These are phyloP conservation scores for Leishmania amazonensis DNA, from an alignment of 208 protist species.

Conservation along the genomic window DNA sequence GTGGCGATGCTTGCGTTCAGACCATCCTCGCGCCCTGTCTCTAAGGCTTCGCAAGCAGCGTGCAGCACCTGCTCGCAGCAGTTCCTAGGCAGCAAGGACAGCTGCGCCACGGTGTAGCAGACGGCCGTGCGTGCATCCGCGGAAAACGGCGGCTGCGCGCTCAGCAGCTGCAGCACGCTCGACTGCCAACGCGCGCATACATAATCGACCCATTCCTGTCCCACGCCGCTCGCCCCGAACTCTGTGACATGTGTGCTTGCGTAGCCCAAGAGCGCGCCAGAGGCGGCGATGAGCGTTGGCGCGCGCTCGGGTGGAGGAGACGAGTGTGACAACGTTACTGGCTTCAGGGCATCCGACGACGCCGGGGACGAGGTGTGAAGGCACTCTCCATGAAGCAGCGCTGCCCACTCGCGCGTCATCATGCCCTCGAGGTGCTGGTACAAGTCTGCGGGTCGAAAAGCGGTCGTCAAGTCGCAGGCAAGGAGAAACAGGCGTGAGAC, in stretches of 20 bases:
- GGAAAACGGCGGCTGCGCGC: slow-evolving; percentile 45
- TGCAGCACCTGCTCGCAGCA: slow-evolving; percentile 30
- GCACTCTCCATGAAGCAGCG: slow-evolving; percentile 15
- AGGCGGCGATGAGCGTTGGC: slow-evolving; percentile 25
- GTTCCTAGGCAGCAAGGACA: slow-evolving; percentile 29
- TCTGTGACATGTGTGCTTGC: neutral
- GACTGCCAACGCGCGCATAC: slow-evolving; percentile 22
- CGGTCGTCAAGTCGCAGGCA: slow-evolving; percentile 23
- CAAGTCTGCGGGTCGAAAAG: slow-evolving; percentile 12
- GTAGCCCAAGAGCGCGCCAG: slow-evolving; percentile 27
- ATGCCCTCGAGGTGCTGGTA: slow-evolving; percentile 18
- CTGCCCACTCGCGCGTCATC: slow-evolving; percentile 15
- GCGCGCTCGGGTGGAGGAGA: neutral
- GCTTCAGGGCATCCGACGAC: neutral
- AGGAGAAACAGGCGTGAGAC: slow-evolving; percentile 23
- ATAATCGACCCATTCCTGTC: slow-evolving; percentile 1
- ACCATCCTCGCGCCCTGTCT: slow-evolving; percentile 11
- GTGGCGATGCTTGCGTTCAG: slow-evolving; percentile 37
- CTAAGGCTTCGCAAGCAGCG: slow-evolving; percentile 33
- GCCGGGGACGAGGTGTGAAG: neutral
- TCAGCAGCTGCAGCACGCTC: slow-evolving; percentile 41
- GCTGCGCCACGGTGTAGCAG: slow-evolving; percentile 53
- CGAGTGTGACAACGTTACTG: neutral
- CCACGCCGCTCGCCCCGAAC: neutral
- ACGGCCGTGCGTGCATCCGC: slow-evolving; percentile 33